Percentiles rank a stretch among this genome's conserved stretches.
Conservation (phyloP, 2,329 filamentous ascomycete species). For the Tolypocladium sp. region DNA sequence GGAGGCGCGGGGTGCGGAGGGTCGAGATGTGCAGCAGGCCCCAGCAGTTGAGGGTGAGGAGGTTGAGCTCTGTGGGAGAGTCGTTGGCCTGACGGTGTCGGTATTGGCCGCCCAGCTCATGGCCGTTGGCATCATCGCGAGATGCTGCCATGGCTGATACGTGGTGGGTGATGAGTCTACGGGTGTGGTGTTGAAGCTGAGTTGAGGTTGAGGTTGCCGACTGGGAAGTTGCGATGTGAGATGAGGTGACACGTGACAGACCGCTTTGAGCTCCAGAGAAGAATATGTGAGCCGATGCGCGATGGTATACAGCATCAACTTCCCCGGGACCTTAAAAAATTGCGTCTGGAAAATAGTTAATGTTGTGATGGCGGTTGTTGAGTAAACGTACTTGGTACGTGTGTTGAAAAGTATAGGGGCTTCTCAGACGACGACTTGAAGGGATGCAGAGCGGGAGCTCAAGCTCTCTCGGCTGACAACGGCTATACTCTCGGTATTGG, state of each 20-base stretch:
- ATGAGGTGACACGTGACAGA: background rate
- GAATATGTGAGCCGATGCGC: background rate
- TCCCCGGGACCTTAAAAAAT: no score
- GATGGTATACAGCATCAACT: background rate
- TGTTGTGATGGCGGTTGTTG: background rate
- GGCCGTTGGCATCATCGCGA: background rate
- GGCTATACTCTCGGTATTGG: no score
- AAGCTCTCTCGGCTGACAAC: no score
- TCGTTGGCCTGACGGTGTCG: background rate
- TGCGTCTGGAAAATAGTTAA: background rate
- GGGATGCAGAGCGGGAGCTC: background rate
- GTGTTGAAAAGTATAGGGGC: background rate
- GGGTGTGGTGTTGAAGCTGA: background rate
- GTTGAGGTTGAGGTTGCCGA: background rate
- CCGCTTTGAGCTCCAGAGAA: background rate
- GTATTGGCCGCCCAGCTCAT: background rate
- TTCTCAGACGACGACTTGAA: background rate
- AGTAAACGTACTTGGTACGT: no score
- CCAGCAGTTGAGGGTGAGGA: constrained; percentile 95
- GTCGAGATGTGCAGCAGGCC: constrained; percentile 81
- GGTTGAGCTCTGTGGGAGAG: constrained; percentile 53
- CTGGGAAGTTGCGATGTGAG: background rate
- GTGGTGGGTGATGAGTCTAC: background rate
- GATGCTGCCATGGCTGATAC: background rate
- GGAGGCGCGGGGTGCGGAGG: constrained; percentile 66